Percentiles rank a stretch among this genome's conserved stretches.
phyloP scores from a whole-genome alignment of 345 rosid species.

The Isatis tinctoria region DNA sequence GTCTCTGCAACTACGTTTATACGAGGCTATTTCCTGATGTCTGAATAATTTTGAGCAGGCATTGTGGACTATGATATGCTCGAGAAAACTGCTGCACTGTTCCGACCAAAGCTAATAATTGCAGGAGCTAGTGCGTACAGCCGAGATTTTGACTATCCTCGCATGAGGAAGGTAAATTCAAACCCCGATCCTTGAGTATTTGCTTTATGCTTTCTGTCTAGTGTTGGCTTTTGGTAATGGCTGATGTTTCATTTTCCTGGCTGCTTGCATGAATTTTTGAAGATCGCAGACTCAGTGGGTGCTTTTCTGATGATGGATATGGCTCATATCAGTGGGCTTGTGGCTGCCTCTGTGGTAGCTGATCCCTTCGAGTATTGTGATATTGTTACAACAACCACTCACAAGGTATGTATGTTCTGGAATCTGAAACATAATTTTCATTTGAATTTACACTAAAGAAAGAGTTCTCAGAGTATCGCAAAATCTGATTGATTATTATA shows the following conservation, averaged over 20 bases:
- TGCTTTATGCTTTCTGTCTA: background rate
- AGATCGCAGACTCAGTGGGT: conserved; percentile 92
- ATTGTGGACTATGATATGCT: conserved; percentile 90
- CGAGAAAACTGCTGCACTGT: conserved; percentile 77
- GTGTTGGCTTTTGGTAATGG: background rate
- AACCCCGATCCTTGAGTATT: background rate
- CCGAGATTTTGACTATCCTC: conserved; percentile 88
- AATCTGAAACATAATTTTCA: background rate
- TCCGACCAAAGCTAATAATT: conserved; percentile 90
- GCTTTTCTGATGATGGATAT: conserved; percentile 99
- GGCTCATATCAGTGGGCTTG: conserved; percentile 98
- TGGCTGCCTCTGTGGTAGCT: conserved; percentile 86
- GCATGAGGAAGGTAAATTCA: conserved; percentile 76
- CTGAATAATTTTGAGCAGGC: conserved; percentile 42
- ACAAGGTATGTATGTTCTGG: conserved; percentile 50
- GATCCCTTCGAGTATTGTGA: conserved; percentile 89
- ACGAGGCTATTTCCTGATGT: conserved; percentile 7
- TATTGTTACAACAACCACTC: conserved; percentile 90
- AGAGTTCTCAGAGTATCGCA: background rate
- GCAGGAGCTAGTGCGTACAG: conserved; percentile 98
- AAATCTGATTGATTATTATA: no score
- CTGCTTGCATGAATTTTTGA: conserved; percentile 24
- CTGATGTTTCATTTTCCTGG: conserved; percentile 8
- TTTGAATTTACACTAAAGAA: background rate
- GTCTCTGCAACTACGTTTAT: conserved; percentile 3